Evolutionary conservation across 768 basidiomycete genomes (phyloP).

Genomic region (Mycena albidolilacea): DNA sequence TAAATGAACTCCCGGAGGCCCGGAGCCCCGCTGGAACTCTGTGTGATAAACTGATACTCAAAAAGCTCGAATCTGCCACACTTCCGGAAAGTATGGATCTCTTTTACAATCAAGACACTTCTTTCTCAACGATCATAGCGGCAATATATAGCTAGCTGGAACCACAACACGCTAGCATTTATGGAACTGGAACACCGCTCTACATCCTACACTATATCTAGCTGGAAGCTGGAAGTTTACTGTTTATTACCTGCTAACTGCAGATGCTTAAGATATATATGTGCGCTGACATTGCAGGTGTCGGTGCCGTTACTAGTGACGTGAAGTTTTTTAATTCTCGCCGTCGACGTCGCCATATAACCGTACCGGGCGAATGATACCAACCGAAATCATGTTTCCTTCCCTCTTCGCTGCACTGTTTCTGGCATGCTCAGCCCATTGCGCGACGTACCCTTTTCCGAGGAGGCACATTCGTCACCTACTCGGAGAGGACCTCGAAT

Average conservation of each 20-base stretch:
- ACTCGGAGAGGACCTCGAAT: slow-evolving; percentile 26
- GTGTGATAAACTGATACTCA: background rate
- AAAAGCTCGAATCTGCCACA: background rate
- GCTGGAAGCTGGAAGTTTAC: no score
- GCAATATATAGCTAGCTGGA: no score
- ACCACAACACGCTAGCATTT: no score
- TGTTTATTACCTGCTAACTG: no score
- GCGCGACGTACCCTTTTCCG: slow-evolving; percentile 27
- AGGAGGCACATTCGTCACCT: slow-evolving; percentile 33
- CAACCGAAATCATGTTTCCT: slow-evolving; percentile 16
- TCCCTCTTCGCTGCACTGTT: background rate
- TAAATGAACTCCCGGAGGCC: no score
- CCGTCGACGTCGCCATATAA: background rate
- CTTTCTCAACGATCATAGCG: no score
- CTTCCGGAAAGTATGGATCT: no score
- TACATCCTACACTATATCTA: no score
- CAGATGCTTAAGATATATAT: no score
- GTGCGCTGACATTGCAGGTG: background rate
- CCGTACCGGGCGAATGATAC: background rate
- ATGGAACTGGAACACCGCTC: no score
- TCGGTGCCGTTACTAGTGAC: slow-evolving; percentile 2
- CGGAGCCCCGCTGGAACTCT: background rate
- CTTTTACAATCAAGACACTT: no score
- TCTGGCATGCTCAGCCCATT: slow-evolving; percentile 17
- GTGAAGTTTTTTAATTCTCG: background rate